phyloP scores from a whole-genome alignment of 2,329 filamentous ascomycete species.

The Plenodomus lindquistii region DNA sequence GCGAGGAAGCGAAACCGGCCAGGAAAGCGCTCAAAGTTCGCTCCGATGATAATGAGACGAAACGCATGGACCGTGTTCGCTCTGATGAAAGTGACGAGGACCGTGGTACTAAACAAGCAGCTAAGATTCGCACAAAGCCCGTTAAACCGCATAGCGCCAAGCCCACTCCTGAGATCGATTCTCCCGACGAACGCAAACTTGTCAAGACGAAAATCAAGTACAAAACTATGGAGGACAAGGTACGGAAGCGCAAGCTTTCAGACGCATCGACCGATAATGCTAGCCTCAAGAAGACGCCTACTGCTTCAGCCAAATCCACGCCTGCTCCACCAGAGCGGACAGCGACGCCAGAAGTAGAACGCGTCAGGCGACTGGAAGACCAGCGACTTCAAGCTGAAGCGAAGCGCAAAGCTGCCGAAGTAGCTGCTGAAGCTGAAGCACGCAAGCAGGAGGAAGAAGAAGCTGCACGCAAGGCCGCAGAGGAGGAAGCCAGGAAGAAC shows the following conservation, averaged over 20 bases:
- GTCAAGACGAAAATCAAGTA: conserved; percentile 39
- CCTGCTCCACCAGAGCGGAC: conserved; percentile 40
- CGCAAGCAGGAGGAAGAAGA: conserved; percentile 34
- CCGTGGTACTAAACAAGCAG: conserved; percentile 23
- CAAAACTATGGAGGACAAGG: conserved; percentile 37
- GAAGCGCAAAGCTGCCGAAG: conserved; percentile 26
- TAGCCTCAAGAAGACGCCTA: conserved; percentile 38
- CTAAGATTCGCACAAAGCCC: conserved; percentile 33
- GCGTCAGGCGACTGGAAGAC: conserved; percentile 41
- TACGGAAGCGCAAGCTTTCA: conserved; percentile 36
- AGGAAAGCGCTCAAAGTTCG: conserved; percentile 37
- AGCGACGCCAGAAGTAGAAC: conserved; percentile 38
- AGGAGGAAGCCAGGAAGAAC: conserved; percentile 33
- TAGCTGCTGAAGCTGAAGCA: conserved; percentile 28
- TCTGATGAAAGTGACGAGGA: conserved; percentile 40
- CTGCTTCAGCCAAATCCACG: conserved; percentile 40
- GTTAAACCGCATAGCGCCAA: conserved; percentile 31
- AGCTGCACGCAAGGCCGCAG: conserved; percentile 31
- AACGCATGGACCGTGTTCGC: conserved; percentile 22
- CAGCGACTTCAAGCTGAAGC: conserved; percentile 34
- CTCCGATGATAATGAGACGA: conserved; percentile 37
- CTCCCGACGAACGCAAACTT: conserved; percentile 39
- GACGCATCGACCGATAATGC: conserved; percentile 37
- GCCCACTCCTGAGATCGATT: conserved; percentile 40
- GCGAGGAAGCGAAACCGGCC: conserved; percentile 37